Conservation (phyloP, 2,329 filamentous ascomycete genomes). For the Hypomyces perniciosus region DNA sequence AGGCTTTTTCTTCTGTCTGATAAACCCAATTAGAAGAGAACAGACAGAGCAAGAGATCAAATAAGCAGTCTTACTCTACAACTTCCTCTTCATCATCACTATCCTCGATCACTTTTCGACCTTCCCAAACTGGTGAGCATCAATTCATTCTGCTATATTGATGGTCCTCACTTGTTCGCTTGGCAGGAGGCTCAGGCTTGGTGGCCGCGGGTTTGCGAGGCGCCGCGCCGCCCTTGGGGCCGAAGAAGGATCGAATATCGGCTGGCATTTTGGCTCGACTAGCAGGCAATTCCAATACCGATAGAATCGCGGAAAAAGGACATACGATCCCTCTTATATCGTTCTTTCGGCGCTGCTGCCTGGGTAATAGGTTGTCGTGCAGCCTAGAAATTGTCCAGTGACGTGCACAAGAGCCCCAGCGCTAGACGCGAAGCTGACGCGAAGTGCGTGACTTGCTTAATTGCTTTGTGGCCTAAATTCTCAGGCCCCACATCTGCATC, state of each 20-base stretch:
- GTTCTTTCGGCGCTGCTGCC: conserved; percentile 19
- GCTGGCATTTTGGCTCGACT: conserved; percentile 52
- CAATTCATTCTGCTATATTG: neutral
- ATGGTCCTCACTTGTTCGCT: conserved; percentile 38
- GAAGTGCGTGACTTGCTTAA: conserved; percentile 36
- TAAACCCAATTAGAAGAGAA: conserved; percentile 4
- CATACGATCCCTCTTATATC: conserved; percentile 16
- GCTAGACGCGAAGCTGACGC: conserved; percentile 40
- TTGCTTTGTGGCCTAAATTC: conserved; percentile 18
- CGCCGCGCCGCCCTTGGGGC: conserved; percentile 60
- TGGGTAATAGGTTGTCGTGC: conserved; percentile 10
- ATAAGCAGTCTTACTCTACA: conserved; percentile 35
- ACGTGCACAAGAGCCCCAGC: conserved; percentile 28
- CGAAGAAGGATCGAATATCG: conserved; percentile 90
- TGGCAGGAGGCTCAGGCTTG: conserved; percentile 37
- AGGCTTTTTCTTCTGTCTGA: conserved; percentile 52
- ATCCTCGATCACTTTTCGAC: conserved; percentile 70
- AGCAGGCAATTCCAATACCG: conserved; percentile 1
- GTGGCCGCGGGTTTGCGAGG: conserved; percentile 43
- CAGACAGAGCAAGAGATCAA: neutral
- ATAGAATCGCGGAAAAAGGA: conserved; percentile 2
- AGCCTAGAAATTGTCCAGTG: conserved; percentile 25
- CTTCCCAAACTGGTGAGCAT: conserved; percentile 32
- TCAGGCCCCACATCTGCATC: conserved; percentile 18
- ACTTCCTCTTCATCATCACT: conserved; percentile 67